Percentiles rank a stretch among this genome's conserved stretches.
Evolutionary conservation across 2,329 filamentous ascomycete genomes (phyloP).

Genomic region (Penicillium vulpinum): DNA sequence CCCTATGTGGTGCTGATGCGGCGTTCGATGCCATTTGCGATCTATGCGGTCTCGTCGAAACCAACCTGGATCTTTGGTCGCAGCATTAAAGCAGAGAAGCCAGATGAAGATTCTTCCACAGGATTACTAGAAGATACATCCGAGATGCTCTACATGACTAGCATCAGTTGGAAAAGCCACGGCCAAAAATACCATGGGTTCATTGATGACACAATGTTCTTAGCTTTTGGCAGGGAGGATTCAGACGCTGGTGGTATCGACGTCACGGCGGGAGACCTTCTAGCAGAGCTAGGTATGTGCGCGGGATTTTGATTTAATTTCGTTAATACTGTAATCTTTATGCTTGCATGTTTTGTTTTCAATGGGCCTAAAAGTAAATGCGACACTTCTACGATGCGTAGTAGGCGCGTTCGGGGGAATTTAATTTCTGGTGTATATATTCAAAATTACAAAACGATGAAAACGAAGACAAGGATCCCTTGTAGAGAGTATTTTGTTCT

Average conservation of each 20-base stretch:
- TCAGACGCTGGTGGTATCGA: constrained; percentile 52
- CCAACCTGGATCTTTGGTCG: constrained; percentile 60
- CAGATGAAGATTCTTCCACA: constrained; percentile 18
- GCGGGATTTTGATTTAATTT: not conserved
- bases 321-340: not conserved
- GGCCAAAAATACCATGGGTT: constrained; percentile 57
- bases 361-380: not conserved
- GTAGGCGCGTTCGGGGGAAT: not conserved
- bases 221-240: constrained; percentile 61
- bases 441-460: not conserved
- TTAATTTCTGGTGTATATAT: not conserved
- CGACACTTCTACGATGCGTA: not conserved
- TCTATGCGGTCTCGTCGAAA: constrained; percentile 52
- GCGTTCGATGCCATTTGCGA: constrained; percentile 50
- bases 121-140: constrained; percentile 34
- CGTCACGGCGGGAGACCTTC: constrained; percentile 51
- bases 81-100: constrained; percentile 21
- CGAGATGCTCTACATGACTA: constrained; percentile 61
- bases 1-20: constrained; percentile 57
- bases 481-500: not conserved
- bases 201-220: constrained; percentile 56
- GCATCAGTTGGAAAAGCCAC: constrained; percentile 55
- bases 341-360: not conserved
- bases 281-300: constrained; percentile 42
- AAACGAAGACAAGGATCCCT: not conserved